Conservation (phyloP, 192 early-diverging fungal genomes). For the Coemansia sp. region DNA sequence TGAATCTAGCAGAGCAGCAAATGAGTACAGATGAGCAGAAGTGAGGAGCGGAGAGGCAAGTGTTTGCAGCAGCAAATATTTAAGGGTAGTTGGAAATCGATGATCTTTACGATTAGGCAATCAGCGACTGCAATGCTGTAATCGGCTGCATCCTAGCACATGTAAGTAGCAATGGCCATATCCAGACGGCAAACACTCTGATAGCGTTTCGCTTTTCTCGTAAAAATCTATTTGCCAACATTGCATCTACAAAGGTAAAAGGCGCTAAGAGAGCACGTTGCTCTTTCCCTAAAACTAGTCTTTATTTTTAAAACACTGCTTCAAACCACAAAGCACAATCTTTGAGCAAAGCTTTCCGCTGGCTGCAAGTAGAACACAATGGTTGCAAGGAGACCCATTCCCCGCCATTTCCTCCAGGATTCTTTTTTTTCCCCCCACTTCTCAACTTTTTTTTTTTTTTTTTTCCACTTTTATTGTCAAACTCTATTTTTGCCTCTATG, state of each 20-base stretch:
- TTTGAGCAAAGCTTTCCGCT: background rate
- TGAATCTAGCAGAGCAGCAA: background rate
- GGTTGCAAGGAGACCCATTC: background rate
- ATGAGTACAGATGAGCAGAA: background rate
- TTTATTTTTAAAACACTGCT: background rate
- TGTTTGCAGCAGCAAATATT: background rate
- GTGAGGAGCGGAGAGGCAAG: background rate
- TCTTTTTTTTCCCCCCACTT: background rate
- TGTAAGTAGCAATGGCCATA: too few relatives aligned
- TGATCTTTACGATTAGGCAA: background rate
- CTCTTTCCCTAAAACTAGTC: background rate
- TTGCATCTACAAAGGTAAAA: background rate
- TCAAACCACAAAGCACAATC: background rate
- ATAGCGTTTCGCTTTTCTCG: too few relatives aligned
- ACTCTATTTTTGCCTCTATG: background rate
- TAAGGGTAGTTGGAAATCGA: background rate
- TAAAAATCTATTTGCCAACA: too few relatives aligned
- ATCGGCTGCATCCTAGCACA: too few relatives aligned
- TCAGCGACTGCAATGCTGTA: background rate
- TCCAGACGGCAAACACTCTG: too few relatives aligned
- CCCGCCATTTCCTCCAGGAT: background rate
- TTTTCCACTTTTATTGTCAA: background rate
- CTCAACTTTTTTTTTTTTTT: background rate
- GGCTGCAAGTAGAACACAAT: background rate
- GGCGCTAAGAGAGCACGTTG: background rate